These are phyloP conservation scores for Tilletiopsis washingtonensis DNA, from an alignment of 1,284 basidiomycete genomes.

Conservation along the genomic window DNA sequence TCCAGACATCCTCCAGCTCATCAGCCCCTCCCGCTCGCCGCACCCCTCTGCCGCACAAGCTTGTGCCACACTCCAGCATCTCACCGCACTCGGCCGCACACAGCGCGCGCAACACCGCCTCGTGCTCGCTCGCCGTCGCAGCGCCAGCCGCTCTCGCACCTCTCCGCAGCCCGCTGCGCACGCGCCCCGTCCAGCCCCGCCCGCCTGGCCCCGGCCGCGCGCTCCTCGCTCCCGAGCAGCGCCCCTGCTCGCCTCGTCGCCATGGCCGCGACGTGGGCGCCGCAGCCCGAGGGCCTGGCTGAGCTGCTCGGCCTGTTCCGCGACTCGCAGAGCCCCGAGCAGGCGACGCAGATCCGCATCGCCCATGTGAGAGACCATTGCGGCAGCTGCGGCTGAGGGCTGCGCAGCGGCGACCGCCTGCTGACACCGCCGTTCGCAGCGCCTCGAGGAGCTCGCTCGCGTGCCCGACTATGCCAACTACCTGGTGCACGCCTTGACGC, in stretches of 20 bases:
- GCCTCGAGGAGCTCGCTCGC: constrained; percentile 35
- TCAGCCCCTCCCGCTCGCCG: too few relatives aligned
- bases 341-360: constrained; percentile 35
- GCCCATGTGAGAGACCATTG: constrained; percentile 17
- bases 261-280: constrained; percentile 30
- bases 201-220: too few relatives aligned
- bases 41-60: too few relatives aligned
- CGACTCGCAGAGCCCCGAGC: constrained; percentile 36
- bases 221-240: not conserved
- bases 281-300: constrained; percentile 32
- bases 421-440: constrained; percentile 7
- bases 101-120: too few relatives aligned
- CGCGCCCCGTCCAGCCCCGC: too few relatives aligned
- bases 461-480: constrained; percentile 72
- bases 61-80: too few relatives aligned
- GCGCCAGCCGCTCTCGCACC: too few relatives aligned
- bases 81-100: too few relatives aligned
- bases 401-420: not conserved
- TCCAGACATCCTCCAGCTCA: too few relatives aligned
- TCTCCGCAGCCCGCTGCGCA: too few relatives aligned
- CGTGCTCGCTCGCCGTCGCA: too few relatives aligned
- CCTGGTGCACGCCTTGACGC: constrained; percentile 81
- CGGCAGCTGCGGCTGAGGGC: not conserved
- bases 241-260: too few relatives aligned
- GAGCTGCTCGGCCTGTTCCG: constrained; percentile 41